Percentiles rank a stretch among this genome's conserved stretches.
Evolutionary conservation across 148 eudicot species (phyloP).

Genomic region (Rhododendron kiyosumense): DNA sequence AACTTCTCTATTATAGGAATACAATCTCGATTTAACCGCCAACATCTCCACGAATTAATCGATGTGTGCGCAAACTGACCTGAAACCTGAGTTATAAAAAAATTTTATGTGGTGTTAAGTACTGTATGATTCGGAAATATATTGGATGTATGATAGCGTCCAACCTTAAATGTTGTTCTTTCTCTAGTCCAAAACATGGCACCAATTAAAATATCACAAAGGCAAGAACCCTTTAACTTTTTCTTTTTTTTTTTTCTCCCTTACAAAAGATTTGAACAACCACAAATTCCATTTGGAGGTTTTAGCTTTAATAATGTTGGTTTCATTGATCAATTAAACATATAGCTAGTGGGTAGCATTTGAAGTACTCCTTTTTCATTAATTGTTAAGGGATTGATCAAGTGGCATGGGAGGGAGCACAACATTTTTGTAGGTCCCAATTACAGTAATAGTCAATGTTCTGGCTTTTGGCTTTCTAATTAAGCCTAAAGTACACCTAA

Average conservation of each 20-base stretch:
- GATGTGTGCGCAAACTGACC: neutral
- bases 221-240: neutral
- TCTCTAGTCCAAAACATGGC: neutral
- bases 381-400: neutral
- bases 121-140: neutral
- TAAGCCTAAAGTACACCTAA: neutral
- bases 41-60: neutral
- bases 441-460: constrained; percentile 19
- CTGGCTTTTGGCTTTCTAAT: constrained; percentile 15
- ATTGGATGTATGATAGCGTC: neutral
- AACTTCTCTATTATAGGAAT: neutral
- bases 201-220: neutral
- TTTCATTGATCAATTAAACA: constrained; percentile 19
- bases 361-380: constrained; percentile 7
- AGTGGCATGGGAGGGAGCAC: neutral
- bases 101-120: neutral
- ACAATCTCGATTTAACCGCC: neutral
- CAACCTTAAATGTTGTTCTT: neutral
- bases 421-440: constrained; percentile 7
- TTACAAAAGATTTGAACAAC: constrained; percentile 7
- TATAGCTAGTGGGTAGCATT: constrained; percentile 28
- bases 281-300: neutral
- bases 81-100: neutral
- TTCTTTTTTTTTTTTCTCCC: no score
- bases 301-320: neutral